Percentiles rank a stretch among this genome's conserved stretches.
Conservation (phyloP, 805 yeast species). For the Pichia occidentalis region DNA sequence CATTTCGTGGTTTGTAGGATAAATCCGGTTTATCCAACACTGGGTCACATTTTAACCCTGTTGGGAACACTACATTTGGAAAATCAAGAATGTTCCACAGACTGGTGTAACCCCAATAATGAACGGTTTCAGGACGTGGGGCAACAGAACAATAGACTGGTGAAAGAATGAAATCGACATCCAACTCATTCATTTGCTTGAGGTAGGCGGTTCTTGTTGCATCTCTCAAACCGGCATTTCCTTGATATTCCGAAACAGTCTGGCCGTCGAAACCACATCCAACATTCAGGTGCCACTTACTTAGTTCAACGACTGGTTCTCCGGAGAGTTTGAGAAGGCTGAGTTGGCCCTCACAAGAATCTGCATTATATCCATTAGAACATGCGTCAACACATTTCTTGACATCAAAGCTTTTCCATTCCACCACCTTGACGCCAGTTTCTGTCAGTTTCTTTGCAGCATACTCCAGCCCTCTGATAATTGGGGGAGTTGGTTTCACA, state of each 20-base stretch:
- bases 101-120: conserved; percentile 69
- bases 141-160: conserved; percentile 65
- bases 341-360: conserved; percentile 50
- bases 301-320: conserved; percentile 55
- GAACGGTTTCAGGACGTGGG: conserved; percentile 50
- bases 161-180: conserved; percentile 52
- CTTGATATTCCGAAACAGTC: conserved; percentile 42
- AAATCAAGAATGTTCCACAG: conserved; percentile 61
- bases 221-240: conserved; percentile 45
- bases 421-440: conserved; percentile 49
- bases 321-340: conserved; percentile 48
- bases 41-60: conserved; percentile 50
- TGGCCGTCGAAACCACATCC: conserved; percentile 49
- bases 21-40: conserved; percentile 35
- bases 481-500: conserved; percentile 46
- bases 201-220: conserved; percentile 44
- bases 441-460: conserved; percentile 44
- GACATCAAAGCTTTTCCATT: conserved; percentile 46
- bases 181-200: conserved; percentile 40
- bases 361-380: conserved; percentile 46
- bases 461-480: conserved; percentile 36
- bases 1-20: conserved; percentile 34
- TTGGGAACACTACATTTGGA: conserved; percentile 56
- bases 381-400: conserved; percentile 51
- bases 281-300: conserved; percentile 44